Evolutionary conservation across 805 yeast species (phyloP), one percentile per base, ranked within the genome.

Genomic region (Kuraishia piskuri): DNA sequence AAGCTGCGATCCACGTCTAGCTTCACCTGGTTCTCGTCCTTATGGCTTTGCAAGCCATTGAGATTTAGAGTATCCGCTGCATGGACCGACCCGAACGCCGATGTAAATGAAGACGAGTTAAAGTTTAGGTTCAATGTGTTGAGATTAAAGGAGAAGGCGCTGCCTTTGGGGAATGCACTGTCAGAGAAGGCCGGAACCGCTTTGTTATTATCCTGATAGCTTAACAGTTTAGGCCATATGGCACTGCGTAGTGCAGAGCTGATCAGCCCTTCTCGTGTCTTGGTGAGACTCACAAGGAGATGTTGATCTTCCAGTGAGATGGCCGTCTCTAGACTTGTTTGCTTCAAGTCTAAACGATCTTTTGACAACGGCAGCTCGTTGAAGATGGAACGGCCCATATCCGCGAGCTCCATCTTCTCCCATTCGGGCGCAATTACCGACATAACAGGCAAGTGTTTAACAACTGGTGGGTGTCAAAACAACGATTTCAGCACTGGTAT

Each of bases 1-100:
- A 84, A 86, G 14, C 95, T 80, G 51, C 99, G 70, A 21, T 79
- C 79, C 2, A 89, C 84, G 67, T 92, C 99, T 53, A 90, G 76
- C 50, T 71, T 66, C 1, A 90, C 90, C 67, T 92, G 99, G 7
- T 78, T 78, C 60, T 86, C 94, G 62, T 90, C 96, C 51, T 69
- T 69, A 62, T 88, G 96, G 5, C 69, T n/a, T n/a, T n/a, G n/a
- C n/a, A n/a, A n/a, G n/a, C n/a, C n/a, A n/a, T n/a, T n/a, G n/a
- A n/a, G n/a, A n/a, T 69, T 20, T 64, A 55, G 10, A 54, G 52
- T 22, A 52, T 36, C 10, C 64, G 50, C 3, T 59, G 52, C 1
- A 49, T 46, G 10, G 56, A 20, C 47, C 47, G n/a, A n/a, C n/a
- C n/a, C n/a, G n/a, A n/a, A n/a, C n/a, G n/a, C n/a, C n/a, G n/a